Percentiles rank a stretch among this genome's conserved stretches.
phyloP scores from a whole-genome alignment of 768 basidiomycete genomes.

The Chalciporus chontae region DNA sequence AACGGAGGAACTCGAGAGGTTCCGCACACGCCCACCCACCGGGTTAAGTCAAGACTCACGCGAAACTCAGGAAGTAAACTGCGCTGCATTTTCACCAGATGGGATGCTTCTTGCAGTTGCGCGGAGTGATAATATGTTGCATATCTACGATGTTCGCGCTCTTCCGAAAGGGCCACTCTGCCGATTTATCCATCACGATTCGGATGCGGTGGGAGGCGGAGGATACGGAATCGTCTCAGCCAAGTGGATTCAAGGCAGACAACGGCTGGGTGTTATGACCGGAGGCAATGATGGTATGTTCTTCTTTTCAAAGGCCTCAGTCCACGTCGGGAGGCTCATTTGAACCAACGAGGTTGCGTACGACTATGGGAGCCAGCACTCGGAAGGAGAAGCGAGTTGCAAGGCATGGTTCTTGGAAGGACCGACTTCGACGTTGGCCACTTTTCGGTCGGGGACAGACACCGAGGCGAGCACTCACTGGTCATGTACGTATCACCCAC shows the following conservation, averaged over 20 bases:
- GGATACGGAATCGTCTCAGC: constrained; percentile 49
- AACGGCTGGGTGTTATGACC: constrained; percentile 49
- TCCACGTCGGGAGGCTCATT: constrained; percentile 1
- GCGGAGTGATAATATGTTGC: constrained; percentile 53
- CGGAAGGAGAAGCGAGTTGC: constrained; percentile 34
- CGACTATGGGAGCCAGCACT: constrained; percentile 60
- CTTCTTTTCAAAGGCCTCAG: background rate
- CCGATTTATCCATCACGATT: constrained; percentile 46
- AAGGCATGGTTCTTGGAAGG: constrained; percentile 51
- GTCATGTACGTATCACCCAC: constrained; percentile 50
- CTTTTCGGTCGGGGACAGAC: constrained; percentile 57
- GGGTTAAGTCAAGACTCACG: constrained; percentile 7
- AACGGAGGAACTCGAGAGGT: constrained; percentile 35
- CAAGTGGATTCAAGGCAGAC: constrained; percentile 48
- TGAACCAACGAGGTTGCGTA: constrained; percentile 51
- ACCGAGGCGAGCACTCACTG: constrained; percentile 49
- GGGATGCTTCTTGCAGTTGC: constrained; percentile 57
- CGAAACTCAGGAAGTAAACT: constrained; percentile 42
- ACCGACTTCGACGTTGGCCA: constrained; percentile 53
- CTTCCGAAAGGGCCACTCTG: constrained; percentile 44
- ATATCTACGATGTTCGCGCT: constrained; percentile 63
- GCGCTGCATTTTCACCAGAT: constrained; percentile 55
- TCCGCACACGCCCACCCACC: constrained; percentile 13
- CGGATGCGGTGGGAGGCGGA: constrained; percentile 25
- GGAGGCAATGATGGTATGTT: constrained; percentile 63